Conservation (phyloP, 2,329 filamentous ascomycete genomes). For the Coniosporium tulheliwenetii region DNA sequence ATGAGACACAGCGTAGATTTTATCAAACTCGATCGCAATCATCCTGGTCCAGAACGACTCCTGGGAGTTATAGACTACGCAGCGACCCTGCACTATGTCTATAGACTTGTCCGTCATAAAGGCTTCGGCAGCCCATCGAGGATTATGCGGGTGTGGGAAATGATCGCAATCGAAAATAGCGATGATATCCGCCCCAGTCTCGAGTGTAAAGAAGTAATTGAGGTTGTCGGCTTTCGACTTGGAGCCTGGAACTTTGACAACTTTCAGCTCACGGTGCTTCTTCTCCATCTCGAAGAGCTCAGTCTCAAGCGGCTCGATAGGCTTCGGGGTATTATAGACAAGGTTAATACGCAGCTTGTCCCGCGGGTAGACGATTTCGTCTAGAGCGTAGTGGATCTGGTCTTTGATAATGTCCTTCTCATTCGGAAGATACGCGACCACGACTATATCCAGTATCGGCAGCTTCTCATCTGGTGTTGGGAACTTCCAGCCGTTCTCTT, state of each 20-base stretch:
- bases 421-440: conserved; percentile 35
- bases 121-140: no score
- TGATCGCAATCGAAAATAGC: conserved; percentile 36
- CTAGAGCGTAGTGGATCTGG: conserved; percentile 28
- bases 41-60: no score
- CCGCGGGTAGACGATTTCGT: conserved; percentile 29
- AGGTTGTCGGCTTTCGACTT: conserved; percentile 35
- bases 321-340: conserved; percentile 34
- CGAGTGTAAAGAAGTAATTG: conserved; percentile 30
- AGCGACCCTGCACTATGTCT: no score
- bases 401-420: conserved; percentile 34
- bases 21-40: no score
- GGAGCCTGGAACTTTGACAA: conserved; percentile 32
- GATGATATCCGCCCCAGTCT: conserved; percentile 28
- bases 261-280: conserved; percentile 23
- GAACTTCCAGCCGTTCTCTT: conserved; percentile 8
- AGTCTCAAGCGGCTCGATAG: conserved; percentile 27
- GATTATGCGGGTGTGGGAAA: no score
- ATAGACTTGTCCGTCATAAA: no score
- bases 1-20: no score
- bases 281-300: conserved; percentile 22
- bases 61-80: no score
- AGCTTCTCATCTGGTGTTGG: conserved; percentile 16
- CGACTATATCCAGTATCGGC: conserved; percentile 28
- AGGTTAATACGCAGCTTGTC: conserved; percentile 32